Evolutionary conservation across 495 filamentous ascomycete genomes (phyloP).

Genomic region (Chaetomium cochliodes): DNA sequence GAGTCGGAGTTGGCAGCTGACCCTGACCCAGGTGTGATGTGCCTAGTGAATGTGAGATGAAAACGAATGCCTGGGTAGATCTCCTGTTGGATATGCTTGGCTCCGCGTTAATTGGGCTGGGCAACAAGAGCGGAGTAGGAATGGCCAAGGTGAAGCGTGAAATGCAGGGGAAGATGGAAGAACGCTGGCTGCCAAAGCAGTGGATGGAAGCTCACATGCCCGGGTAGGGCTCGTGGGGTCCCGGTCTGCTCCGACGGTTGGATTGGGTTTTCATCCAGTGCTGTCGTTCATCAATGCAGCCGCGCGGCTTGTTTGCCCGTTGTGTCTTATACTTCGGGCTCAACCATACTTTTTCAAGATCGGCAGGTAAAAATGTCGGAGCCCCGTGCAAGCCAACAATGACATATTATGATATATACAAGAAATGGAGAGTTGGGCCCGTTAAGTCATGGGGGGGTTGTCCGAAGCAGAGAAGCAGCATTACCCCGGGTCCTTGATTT

Average conservation of each 20-base stretch:
- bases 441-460: too few relatives aligned
- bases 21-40: background rate
- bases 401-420: too few relatives aligned
- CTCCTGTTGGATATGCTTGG: constrained; percentile 25
- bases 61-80: background rate
- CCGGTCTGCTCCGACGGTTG: background rate
- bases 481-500: too few relatives aligned
- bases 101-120: constrained; percentile 30
- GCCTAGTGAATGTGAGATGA: constrained; percentile 18
- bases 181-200: constrained; percentile 17
- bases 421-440: too few relatives aligned
- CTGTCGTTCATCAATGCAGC: background rate
- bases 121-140: constrained; percentile 29
- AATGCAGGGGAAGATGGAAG: constrained; percentile 21
- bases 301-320: background rate
- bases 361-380: background rate
- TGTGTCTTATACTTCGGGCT: background rate
- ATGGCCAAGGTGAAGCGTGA: constrained; percentile 18
- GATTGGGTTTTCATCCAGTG: constrained; percentile 16
- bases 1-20: constrained; percentile 11
- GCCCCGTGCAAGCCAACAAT: too few relatives aligned
- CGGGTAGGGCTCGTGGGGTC: background rate
- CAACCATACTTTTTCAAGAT: background rate
- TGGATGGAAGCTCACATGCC: constrained; percentile 14
- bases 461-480: too few relatives aligned